Base-by-base conservation (phyloP, 2,329 filamentous ascomycete species). In the Gyromitra esculenta region DNA sequence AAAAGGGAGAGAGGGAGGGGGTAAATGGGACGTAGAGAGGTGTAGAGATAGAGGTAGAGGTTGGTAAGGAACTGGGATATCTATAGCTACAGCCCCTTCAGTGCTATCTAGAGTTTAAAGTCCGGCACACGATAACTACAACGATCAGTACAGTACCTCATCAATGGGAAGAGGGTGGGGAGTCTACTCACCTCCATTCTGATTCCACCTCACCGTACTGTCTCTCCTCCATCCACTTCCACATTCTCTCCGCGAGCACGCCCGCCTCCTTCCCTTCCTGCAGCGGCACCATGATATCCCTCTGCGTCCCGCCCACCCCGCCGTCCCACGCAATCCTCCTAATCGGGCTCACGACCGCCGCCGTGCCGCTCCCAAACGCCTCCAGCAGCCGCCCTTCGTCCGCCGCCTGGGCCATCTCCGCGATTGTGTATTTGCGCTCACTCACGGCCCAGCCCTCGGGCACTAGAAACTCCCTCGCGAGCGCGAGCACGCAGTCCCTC, bases 151-250 rank as follows among this genome's bases (percentile, higher is more conserved):
- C 7, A 41, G 35, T 25, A 31, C 35, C 11, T 1, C 8, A 31
- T 11, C 37, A 5, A 15, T 18, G 6, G 8, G 1, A 5, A 4
- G 31, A 75, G 25, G 25, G 25, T 2, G 25, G 3, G 2, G 25
- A 2, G 25, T 2, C 2, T 4, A 82, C 85, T 83, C 90, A 91
- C 87, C 94, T 97, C 96, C 96, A 99, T 80, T 91, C 88, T 83
- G 97, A 93, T 83, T 93, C 89, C 84, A 95, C 92, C 79, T 97
- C 94, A 79, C 96, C 96, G 83, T 98, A 97, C 86, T 98, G 95
- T 80, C 96, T 94, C 37, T 86, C 91, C 86, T 97, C 94, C 78
- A 99, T 97, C 96, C 96, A 99, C 81, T 91, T 89, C 89, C 97
- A 97, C 91, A 99, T 94, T 84, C 89, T 89, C 81, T 89, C 85